phyloP scores from a whole-genome alignment of 1,139 yeast species.

The Candida sp. region DNA sequence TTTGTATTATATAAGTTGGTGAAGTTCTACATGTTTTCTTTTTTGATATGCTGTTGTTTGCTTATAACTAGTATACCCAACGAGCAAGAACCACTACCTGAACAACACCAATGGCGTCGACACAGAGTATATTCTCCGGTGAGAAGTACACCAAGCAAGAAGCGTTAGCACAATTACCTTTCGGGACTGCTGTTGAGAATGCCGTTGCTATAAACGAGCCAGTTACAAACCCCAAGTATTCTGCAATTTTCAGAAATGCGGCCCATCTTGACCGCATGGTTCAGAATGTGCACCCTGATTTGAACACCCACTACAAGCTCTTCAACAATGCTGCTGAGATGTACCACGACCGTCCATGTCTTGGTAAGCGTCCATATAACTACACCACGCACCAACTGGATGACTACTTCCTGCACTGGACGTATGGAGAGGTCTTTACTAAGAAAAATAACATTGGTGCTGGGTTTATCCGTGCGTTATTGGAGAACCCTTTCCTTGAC shows the following conservation, averaged over 20 bases:
- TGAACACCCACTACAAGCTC: slow-evolving; percentile 32
- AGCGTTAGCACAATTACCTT: slow-evolving; percentile 19
- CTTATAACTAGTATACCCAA: too few relatives aligned
- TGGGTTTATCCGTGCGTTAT: slow-evolving; percentile 29
- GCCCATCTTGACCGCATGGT: slow-evolving; percentile 12
- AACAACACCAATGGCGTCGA: not conserved
- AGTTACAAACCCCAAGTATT: slow-evolving; percentile 10
- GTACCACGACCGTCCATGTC: slow-evolving; percentile 27
- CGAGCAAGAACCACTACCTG: too few relatives aligned
- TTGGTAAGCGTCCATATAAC: slow-evolving; percentile 31
- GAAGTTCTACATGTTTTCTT: too few relatives aligned
- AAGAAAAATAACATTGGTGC: slow-evolving; percentile 29
- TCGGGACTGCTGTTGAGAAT: slow-evolving; percentile 9
- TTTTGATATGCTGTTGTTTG: too few relatives aligned
- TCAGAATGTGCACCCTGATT: slow-evolving; percentile 20
- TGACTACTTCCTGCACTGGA: slow-evolving; percentile 18
- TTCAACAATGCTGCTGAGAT: slow-evolving; percentile 27
- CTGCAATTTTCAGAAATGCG: slow-evolving; percentile 16
- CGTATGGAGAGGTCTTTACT: slow-evolving; percentile 18
- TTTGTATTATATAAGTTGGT: too few relatives aligned
- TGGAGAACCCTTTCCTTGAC: slow-evolving; percentile 25
- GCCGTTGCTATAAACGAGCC: slow-evolving; percentile 7
- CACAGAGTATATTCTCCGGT: slow-evolving; percentile 3
- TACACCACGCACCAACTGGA: slow-evolving; percentile 21
- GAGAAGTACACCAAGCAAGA: slow-evolving; percentile 10